Evolutionary conservation across 176 grass and related monocot species (phyloP).

Genomic region (Miscanthus lutarioriparius): DNA sequence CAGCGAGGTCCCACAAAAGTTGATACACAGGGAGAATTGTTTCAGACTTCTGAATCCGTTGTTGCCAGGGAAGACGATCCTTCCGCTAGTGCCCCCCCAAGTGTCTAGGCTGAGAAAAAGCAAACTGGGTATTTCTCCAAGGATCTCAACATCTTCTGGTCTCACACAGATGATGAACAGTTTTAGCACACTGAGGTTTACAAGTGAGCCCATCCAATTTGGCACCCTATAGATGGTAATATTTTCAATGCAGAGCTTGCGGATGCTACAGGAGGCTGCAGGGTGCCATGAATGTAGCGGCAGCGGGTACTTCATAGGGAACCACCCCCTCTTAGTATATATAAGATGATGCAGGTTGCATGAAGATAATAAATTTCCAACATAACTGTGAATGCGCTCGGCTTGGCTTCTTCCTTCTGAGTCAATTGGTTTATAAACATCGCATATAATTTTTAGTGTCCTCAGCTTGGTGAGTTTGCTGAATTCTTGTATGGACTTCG

Average conservation of each 20-base stretch:
- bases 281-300: background rate
- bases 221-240: background rate
- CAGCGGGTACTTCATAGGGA: too few relatives aligned
- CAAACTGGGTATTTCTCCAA: constrained; percentile 26
- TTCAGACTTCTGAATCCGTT: constrained; percentile 8
- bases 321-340: too few relatives aligned
- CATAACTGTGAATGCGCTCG: background rate
- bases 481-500: background rate
- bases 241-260: background rate
- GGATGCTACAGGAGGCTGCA: background rate
- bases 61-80: background rate
- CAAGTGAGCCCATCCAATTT: background rate
- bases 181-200: background rate
- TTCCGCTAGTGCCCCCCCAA: background rate
- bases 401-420: too few relatives aligned
- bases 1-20: background rate
- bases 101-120: background rate
- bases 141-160: constrained; percentile 20
- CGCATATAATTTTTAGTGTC: background rate
- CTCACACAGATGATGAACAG: background rate
- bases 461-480: constrained; percentile 6
- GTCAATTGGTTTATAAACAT: too few relatives aligned
- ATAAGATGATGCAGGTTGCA: background rate
- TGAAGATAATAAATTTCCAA: background rate
- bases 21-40: background rate